Evolutionary conservation across 2,329 filamentous ascomycete genomes (phyloP).

Genomic region (Ophiostoma fasciatum): DNA sequence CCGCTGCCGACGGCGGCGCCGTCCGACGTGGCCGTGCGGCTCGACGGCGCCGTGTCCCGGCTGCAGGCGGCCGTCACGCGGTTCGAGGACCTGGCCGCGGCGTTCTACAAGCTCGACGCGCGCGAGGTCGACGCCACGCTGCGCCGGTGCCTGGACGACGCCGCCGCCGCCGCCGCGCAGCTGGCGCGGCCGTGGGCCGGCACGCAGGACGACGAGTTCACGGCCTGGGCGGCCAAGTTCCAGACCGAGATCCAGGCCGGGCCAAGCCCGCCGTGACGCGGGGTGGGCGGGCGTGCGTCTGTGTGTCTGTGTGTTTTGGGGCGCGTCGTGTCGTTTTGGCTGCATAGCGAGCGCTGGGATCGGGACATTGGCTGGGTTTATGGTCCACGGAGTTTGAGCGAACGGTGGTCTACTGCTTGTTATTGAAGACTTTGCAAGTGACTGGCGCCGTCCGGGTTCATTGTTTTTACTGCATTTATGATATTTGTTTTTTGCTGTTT

Average conservation of each 20-base stretch:
- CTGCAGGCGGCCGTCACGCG: slow-evolving; percentile 48
- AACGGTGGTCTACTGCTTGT: too few species aligned
- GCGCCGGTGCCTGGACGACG: slow-evolving; percentile 44
- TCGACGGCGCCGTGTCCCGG: slow-evolving; percentile 41
- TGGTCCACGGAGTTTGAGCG: too few species aligned
- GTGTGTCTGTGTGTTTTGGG: neutral
- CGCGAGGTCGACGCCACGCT: slow-evolving; percentile 42
- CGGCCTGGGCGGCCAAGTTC: slow-evolving; percentile 54
- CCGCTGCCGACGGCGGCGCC: slow-evolving; percentile 19
- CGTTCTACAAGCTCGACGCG: slow-evolving; percentile 56
- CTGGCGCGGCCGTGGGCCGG: slow-evolving; percentile 47
- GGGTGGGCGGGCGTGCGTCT: too few species aligned
- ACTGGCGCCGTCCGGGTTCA: too few species aligned
- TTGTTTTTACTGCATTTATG: too few species aligned
- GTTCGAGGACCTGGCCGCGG: slow-evolving; percentile 54
- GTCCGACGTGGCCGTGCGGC: slow-evolving; percentile 21
- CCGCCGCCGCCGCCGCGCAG: slow-evolving; percentile 39
- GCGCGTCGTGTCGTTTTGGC: neutral
- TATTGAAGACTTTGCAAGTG: too few species aligned
- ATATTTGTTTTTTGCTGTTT: too few species aligned
- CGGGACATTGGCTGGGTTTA: too few species aligned
- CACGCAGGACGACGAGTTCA: slow-evolving; percentile 65
- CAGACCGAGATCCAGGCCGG: slow-evolving; percentile 16
- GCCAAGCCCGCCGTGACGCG: neutral
- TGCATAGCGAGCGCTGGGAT: too few species aligned